Evolutionary conservation across 1,284 basidiomycete species (phyloP).

Genomic region (Microbotryum scabiosae): DNA sequence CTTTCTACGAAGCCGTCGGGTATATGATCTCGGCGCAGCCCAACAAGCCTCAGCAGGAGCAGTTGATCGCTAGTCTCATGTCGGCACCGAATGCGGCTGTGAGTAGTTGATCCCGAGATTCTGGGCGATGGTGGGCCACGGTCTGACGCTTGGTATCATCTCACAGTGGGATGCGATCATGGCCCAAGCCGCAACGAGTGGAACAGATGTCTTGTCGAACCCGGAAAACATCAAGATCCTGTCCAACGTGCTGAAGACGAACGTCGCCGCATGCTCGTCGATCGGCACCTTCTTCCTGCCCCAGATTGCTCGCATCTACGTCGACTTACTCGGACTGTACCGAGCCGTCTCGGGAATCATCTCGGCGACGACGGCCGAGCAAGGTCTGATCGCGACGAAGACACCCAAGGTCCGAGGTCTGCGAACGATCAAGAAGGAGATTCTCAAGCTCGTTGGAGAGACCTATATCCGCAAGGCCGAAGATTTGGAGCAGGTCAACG

Average conservation of each 20-base stretch:
- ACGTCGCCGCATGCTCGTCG: slow-evolving; percentile 94
- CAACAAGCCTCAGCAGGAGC: slow-evolving; percentile 93
- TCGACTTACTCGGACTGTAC: slow-evolving; percentile 98
- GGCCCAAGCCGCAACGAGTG: slow-evolving; percentile 80
- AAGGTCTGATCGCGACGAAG: slow-evolving; percentile 88
- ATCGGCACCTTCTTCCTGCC: slow-evolving; percentile 96
- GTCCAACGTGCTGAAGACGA: slow-evolving; percentile 95
- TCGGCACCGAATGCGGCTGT: slow-evolving; percentile 87
- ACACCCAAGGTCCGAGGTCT: slow-evolving; percentile 93
- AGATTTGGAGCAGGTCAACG: slow-evolving; percentile 85
- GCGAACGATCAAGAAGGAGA: slow-evolving; percentile 98
- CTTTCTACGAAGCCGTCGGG: slow-evolving; percentile 95
- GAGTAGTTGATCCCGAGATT: slow-evolving; percentile 1
- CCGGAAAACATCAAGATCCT: slow-evolving; percentile 95
- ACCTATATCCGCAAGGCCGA: slow-evolving; percentile 83
- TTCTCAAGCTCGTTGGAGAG: slow-evolving; percentile 83
- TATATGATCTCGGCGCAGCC: slow-evolving; percentile 99
- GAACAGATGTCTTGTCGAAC: slow-evolving; percentile 83
- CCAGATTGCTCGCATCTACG: slow-evolving; percentile 90
- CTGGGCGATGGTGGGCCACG: neutral
- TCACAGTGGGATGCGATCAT: slow-evolving; percentile 90
- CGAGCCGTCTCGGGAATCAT: slow-evolving; percentile 98
- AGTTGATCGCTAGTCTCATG: slow-evolving; percentile 91
- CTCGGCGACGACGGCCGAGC: slow-evolving; percentile 79
- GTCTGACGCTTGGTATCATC: neutral